Evolutionary conservation across 2,329 filamentous ascomycete genomes (phyloP), one percentile per base, ranked within the genome.

Genomic region (Mycosphaerella sp.): DNA sequence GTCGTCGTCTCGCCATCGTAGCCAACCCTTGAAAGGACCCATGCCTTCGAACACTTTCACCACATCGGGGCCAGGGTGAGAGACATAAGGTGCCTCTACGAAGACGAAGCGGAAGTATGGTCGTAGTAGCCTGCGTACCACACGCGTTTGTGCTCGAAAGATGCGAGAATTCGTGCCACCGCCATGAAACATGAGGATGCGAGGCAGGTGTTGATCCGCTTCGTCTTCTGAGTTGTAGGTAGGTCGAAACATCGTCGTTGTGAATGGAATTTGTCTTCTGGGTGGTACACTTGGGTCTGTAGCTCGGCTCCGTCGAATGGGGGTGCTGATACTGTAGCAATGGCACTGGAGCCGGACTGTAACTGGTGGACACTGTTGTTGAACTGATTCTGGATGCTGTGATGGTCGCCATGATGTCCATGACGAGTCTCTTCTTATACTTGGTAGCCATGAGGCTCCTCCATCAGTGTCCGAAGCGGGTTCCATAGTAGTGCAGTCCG

Each of bases 151-250:
- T 53, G 71, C 65, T 26, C 65, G 65, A 61, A 71, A 73, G 62
- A 68, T 73, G 45, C 41, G 53, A 51, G 67, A 62, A 53, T 69
- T 72, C 32, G 70, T 71, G 53, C 72, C 72, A 36, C 68, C 67
- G 55, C 72, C 72, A 62, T 74, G 72, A 32, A 74, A 69, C 64
- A 69, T 70, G 32, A 74, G 66, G 54, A 74, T 59, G n/a, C 60
- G 58, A n/a, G 61, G 61, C 38, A 49, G 29, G 26, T 23, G 38
- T 14, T 49, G 39, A 39, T 49, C 23, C n/a, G 47, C 47, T 5
- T 49, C 47, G 23, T 49, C 47, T 39, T 49, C 47, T 34, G 47
- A 42, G 38, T 42, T 23, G 36, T 49, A 49, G 2, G 38, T 49
- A 11, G 47, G 47, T 31, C 47, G 47, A 6, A 49, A 49, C 47